Base-by-base conservation (phyloP, 2,329 filamentous ascomycete genomes). In the Fusarium continuum region DNA sequence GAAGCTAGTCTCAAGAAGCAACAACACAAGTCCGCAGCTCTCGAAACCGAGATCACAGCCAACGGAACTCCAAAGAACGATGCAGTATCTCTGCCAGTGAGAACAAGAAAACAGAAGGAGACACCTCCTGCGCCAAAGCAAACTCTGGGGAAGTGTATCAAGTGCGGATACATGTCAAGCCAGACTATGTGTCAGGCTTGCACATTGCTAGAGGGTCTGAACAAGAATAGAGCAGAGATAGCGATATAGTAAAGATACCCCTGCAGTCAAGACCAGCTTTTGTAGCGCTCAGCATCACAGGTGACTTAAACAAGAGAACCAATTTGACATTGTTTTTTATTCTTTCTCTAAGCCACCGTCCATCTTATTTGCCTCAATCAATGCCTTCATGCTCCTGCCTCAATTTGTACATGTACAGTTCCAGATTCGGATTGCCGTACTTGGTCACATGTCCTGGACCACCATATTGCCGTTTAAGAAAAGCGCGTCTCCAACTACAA, bases 161-260 rank as follows among this genome's bases (percentile, higher is more conserved):
- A 87, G 47, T 99, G 95, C 70, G 95, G 95, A 13, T 99, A 98
- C 74, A 91, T 99, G 76, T 97, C 95, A 3, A 97, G 93, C 70
- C 95, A 99, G 76, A 85, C 87, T 25, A 86, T 97, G 32, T 99
- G 95, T 78, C 96, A 99, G 77, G 95, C 95, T 1, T 99, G 95
- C 74, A 90, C 88, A 61, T 80, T 99, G 38, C 84, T 99, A 4
- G 93, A 98, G 69, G 92, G 91, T 0, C 76, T 99, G 41, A 99
- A 99, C 74, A 97, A 95, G 77, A 89, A 88, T 66, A 79, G 86
- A 57, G 78, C 85, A 55, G 80, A 86, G 68, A 85, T 88, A 61
- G 74, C 79, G 70, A 82, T 86, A 78, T 85, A 77, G 73, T 45
- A 25, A 29, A 50, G 35, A 57, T 50, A 67, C 44, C 46, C 26